These are phyloP conservation scores for Candida corydali DNA, from an alignment of 805 yeast genomes.

Conservation along the genomic window DNA sequence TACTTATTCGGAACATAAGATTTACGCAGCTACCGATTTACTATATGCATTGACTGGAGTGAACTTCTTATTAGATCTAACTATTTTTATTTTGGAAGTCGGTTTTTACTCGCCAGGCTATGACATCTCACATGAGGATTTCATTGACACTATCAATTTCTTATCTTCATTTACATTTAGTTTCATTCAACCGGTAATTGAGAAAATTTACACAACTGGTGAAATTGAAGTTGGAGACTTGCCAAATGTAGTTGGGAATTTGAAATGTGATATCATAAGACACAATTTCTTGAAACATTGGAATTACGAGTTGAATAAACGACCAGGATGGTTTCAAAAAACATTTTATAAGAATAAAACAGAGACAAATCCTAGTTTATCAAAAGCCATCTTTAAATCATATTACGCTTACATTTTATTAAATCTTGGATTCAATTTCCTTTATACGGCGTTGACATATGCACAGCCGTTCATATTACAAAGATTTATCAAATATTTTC, in stretches of 20 bases:
- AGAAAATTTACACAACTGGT: slow-evolving; percentile 17
- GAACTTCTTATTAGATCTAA: slow-evolving; percentile 11
- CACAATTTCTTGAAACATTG: slow-evolving; percentile 19
- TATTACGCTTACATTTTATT: slow-evolving; percentile 3
- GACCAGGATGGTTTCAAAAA: slow-evolving; percentile 2
- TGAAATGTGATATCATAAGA: slow-evolving; percentile 15
- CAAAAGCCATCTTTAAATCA: slow-evolving; percentile 13
- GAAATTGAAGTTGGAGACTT: slow-evolving; percentile 47
- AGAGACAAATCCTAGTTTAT: slow-evolving; percentile 11
- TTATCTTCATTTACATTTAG: slow-evolving; percentile 19
- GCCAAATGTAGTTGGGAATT: slow-evolving; percentile 41
- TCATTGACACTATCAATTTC: slow-evolving; percentile 17
- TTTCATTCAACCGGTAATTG: slow-evolving; percentile 25
- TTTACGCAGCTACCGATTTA: slow-evolving; percentile 9
- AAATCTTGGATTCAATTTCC: slow-evolving; percentile 10
- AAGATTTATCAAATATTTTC: slow-evolving; percentile 23
- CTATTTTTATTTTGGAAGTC: slow-evolving; percentile 15
- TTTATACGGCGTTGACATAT: slow-evolving; percentile 19
- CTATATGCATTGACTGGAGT: slow-evolving; percentile 12
- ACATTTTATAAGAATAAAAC: slow-evolving; percentile 7
- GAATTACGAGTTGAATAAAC: slow-evolving; percentile 15
- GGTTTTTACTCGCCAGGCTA: slow-evolving; percentile 16
- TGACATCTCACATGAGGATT: slow-evolving; percentile 25
- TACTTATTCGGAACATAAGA: slow-evolving; percentile 14
- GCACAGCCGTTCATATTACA: slow-evolving; percentile 28